Percentiles rank a stretch among this genome's conserved stretches.
Conservation (phyloP, 441 rosid species). For the Macaranga tanarius region DNA sequence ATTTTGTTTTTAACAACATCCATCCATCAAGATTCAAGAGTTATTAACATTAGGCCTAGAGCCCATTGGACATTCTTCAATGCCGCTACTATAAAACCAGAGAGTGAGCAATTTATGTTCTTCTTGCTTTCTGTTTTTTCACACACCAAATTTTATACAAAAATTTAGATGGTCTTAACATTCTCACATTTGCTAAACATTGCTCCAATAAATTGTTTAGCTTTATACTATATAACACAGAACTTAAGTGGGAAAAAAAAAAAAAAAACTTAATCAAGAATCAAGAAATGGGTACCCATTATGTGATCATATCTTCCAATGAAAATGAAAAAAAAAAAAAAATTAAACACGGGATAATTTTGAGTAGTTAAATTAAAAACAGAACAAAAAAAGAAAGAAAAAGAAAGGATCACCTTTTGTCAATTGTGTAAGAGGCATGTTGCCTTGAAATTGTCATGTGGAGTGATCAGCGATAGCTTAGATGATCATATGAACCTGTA, state of each 20-base stretch:
- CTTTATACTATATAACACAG: slow-evolving; percentile 3
- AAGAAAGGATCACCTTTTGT: slow-evolving; percentile 11
- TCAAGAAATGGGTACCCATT: neutral
- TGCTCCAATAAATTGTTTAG: neutral
- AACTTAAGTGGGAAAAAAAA: neutral
- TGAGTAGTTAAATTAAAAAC: neutral
- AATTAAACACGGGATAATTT: too few relatives aligned
- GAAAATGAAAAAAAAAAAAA: neutral
- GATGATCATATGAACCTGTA: slow-evolving; percentile 20
- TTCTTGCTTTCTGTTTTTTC: neutral
- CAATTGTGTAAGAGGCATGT: slow-evolving; percentile 23
- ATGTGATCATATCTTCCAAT: neutral
- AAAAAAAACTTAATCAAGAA: neutral
- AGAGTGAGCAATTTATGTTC: neutral
- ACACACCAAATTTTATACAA: too few relatives aligned
- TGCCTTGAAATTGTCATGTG: slow-evolving; percentile 23
- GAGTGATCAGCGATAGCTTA: neutral
- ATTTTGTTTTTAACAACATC: too few relatives aligned
- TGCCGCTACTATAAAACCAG: neutral
- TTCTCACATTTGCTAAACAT: too few relatives aligned
- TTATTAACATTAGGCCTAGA: too few relatives aligned
- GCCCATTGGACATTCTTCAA: neutral
- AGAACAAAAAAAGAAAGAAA: neutral
- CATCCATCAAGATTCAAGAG: too few relatives aligned
- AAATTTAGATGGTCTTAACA: neutral